Base-by-base conservation (phyloP, 2,329 filamentous ascomycete species). In the Xylaria multiplex region DNA sequence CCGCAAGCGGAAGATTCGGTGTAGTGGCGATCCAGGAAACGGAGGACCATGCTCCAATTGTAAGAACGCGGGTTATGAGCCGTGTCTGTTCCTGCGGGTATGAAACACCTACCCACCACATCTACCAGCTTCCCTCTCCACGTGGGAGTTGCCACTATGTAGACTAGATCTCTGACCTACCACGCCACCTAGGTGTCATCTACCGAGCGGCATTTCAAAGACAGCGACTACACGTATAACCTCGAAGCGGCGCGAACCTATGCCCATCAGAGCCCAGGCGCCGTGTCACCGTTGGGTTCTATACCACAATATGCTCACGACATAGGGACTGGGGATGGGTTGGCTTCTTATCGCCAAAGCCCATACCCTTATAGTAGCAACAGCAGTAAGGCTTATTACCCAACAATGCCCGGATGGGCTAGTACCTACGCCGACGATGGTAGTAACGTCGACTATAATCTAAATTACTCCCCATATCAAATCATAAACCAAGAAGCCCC, bases 1-100 rank as follows among this genome's bases (percentile, higher is more conserved):
- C 79, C 89, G 95, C 67, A 94, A 95, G 81, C 88, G 95, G 65
- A 98, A 98, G 83, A 98, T 98, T 73, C 91, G 93, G 72, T 98
- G 95, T 81, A 97, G 92, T 74, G 95, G 95, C 49, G 93, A 97
- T 76, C 84, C 86, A 40, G 91, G 91, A 37, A 88, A 90, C 74
- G 91, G 91, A n/a, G 81, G 83, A 45, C 89, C 90, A n/a, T 98
- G 95, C 79, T 83, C 86, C 11, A 97, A 94, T 78, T 98, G 95
- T 82, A 91, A 88, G 74, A 88, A 84, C 67, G 90, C 94, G 59
- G 91, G 91, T 13, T 82, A 86, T 30, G 86, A 90, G 24, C 82
- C 85, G 6, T 97, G 95, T 77, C 87, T 90, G 64, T 97, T 97
- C 75, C 82, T 96, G 69, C 86, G 95, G 79, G 95, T 97, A 84